phyloP scores from a whole-genome alignment of 176 grass and related monocot species.

The Rhynchospora tenuis region DNA sequence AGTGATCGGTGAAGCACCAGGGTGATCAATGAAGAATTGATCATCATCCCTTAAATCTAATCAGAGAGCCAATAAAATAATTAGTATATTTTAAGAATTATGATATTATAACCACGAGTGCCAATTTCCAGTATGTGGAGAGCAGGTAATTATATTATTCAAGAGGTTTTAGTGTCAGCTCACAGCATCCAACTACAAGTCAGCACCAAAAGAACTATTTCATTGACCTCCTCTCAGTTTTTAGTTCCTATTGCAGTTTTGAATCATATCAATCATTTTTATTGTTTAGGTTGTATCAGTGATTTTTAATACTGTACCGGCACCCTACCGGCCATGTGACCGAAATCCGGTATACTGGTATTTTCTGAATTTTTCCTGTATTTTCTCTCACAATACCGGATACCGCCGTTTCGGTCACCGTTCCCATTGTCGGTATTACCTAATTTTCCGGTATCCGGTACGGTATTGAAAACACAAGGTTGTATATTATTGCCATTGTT shows the following conservation, averaged over 20 bases:
- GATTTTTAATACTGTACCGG: too few species aligned
- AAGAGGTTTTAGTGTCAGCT: neutral
- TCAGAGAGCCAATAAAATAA: neutral
- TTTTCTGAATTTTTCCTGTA: too few species aligned
- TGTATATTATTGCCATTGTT: too few species aligned
- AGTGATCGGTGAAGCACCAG: constrained; percentile 27
- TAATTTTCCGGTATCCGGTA: too few species aligned
- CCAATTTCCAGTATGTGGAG: neutral
- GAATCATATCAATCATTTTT: neutral
- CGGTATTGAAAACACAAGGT: too few species aligned
- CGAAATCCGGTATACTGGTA: too few species aligned
- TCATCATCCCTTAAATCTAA: constrained; percentile 40
- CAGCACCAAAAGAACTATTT: neutral
- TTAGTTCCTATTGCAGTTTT: neutral
- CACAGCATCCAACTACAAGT: neutral
- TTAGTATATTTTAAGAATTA: neutral
- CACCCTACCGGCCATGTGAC: too few species aligned
- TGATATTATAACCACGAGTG: neutral
- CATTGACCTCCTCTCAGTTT: neutral
- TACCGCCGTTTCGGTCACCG: too few species aligned
- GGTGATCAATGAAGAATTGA: constrained; percentile 34
- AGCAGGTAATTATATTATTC: neutral
- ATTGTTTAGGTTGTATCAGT: neutral
- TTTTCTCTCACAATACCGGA: too few species aligned
- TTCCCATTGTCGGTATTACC: too few species aligned